Evolutionary conservation across 129 eudicot genomes (phyloP).

Genomic region (Flaveria brownii): DNA sequence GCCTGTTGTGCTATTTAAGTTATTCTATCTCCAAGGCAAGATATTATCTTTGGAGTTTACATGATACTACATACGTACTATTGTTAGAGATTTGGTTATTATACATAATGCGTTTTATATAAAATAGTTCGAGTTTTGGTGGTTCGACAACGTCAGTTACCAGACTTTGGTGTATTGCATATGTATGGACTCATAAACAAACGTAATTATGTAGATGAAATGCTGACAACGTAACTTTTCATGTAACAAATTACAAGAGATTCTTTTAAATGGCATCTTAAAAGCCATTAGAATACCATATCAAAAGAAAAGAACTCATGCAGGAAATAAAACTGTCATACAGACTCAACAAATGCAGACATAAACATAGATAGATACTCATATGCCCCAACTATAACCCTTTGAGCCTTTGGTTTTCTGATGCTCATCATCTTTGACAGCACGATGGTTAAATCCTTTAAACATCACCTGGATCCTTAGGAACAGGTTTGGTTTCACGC

Average conservation of each 20-base stretch:
- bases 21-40: too few species aligned
- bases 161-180: too few species aligned
- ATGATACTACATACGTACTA: too few species aligned
- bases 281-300: slow-evolving; percentile 2
- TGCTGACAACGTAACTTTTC: too few species aligned
- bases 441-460: slow-evolving; percentile 26
- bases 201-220: background rate
- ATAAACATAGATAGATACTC: background rate
- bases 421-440: slow-evolving; percentile 15
- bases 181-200: background rate
- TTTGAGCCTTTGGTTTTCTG: slow-evolving; percentile 13
- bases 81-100: too few species aligned
- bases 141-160: too few species aligned
- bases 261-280: background rate
- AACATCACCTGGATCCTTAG: slow-evolving; percentile 40
- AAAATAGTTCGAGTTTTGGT: too few species aligned
- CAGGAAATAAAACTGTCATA: background rate
- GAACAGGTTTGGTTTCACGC: slow-evolving; percentile 25
- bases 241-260: background rate
- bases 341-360: background rate
- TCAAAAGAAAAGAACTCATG: background rate
- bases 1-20: too few species aligned
- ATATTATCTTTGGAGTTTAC: too few species aligned
- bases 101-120: too few species aligned
- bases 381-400: slow-evolving; percentile 16